Percentiles rank a stretch among this genome's conserved stretches.
Conservation (phyloP, 2,329 filamentous ascomycete genomes). For the Penicillium sp. region DNA sequence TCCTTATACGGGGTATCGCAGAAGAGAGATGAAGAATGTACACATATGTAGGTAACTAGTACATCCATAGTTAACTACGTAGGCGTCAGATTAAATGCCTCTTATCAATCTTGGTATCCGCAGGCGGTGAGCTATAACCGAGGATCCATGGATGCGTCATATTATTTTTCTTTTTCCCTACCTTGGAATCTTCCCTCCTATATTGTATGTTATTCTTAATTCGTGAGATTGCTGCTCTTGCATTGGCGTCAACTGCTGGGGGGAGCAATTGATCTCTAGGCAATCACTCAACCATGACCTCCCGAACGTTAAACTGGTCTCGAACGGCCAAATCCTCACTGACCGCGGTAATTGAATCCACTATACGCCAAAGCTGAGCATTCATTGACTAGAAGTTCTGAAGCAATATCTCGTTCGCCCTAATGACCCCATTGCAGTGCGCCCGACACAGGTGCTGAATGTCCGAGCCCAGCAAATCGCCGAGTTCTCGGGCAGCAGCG, state of each 20-base stretch:
- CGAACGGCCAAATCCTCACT: slow-evolving; percentile 24
- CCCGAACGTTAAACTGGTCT: slow-evolving; percentile 26
- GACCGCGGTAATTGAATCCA: slow-evolving; percentile 21
- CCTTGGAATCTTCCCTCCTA: neutral
- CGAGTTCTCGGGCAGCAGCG: slow-evolving; percentile 26
- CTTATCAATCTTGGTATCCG: slow-evolving; percentile 9
- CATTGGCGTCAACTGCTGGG: neutral
- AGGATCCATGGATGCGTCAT: slow-evolving; percentile 9
- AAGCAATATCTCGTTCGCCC: slow-evolving; percentile 19
- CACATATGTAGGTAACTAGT: neutral
- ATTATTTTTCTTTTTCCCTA: neutral
- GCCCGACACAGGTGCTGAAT: slow-evolving; percentile 13
- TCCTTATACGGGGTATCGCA: no score
- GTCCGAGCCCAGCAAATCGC: slow-evolving; percentile 22
- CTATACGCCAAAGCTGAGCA: neutral
- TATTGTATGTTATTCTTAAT: slow-evolving; percentile 11
- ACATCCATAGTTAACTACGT: no score
- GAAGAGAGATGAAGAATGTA: neutral
- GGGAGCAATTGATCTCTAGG: slow-evolving; percentile 2
- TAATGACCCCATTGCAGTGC: slow-evolving; percentile 9
- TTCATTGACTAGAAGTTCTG: slow-evolving; percentile 8
- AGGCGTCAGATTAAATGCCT: neutral
- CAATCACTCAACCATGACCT: slow-evolving; percentile 27
- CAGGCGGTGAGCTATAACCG: slow-evolving; percentile 8
- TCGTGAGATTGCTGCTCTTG: slow-evolving; percentile 2